phyloP scores from a whole-genome alignment of 805 yeast species.

The Sugiyamaella marilandica region DNA sequence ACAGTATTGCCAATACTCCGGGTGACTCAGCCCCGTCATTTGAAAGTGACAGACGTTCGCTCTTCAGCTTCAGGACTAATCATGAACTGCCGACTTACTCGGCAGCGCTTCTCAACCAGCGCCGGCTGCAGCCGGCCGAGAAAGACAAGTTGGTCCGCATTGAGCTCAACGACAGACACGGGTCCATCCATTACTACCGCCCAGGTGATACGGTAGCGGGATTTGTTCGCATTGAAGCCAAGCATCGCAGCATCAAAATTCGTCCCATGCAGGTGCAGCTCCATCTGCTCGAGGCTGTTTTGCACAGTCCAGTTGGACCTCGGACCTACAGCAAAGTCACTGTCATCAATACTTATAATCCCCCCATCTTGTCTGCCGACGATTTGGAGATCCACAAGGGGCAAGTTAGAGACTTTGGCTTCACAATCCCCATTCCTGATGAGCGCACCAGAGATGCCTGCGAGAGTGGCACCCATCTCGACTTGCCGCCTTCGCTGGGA shows the following conservation, averaged over 20 bases:
- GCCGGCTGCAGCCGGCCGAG: neutral
- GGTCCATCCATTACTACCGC: neutral
- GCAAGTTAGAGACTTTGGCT: neutral
- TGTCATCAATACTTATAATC: neutral
- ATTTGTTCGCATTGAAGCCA: neutral
- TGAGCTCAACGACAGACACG: neutral
- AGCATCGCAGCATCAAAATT: neutral
- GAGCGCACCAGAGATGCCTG: neutral
- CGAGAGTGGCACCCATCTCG: constrained; percentile 1
- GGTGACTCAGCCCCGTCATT: neutral
- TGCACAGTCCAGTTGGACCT: neutral
- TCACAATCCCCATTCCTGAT: neutral
- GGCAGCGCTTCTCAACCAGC: neutral
- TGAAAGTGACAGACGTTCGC: neutral
- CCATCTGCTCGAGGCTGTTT: neutral
- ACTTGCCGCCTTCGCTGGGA: neutral
- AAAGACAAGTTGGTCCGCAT: neutral
- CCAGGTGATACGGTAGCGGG: neutral
- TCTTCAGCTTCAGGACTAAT: neutral
- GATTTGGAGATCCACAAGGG: neutral
- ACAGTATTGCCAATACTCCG: neutral
- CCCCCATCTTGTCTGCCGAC: neutral
- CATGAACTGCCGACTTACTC: neutral
- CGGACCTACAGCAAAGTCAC: neutral
- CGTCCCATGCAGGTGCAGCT: neutral